Conservation (phyloP, 768 basidiomycete species). For the Auricularia sp. region DNA sequence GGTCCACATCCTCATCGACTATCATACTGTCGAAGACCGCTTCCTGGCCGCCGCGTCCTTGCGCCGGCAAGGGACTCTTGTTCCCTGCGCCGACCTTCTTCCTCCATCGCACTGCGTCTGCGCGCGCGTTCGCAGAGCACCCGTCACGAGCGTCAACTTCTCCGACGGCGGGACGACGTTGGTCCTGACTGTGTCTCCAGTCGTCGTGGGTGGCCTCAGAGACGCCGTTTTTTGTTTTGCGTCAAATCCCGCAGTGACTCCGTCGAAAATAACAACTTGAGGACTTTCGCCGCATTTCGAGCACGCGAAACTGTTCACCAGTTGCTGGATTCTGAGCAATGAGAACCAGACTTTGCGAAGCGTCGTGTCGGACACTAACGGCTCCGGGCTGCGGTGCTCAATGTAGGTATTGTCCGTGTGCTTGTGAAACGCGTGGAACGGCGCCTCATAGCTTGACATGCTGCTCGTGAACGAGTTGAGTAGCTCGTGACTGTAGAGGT, state of each 20-base stretch:
- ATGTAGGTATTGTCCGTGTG: no score
- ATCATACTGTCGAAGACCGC: neutral
- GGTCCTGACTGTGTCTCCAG: neutral
- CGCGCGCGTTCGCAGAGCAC: neutral
- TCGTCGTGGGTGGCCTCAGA: neutral
- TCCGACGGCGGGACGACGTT: neutral
- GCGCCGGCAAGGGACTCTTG: neutral
- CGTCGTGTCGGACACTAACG: no score
- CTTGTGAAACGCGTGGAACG: no score
- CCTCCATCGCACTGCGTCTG: neutral
- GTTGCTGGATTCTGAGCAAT: no score
- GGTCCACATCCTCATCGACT: neutral
- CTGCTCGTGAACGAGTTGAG: conserved; percentile 12
- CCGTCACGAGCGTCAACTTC: neutral
- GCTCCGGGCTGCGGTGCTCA: no score
- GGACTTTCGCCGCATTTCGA: no score
- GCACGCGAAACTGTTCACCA: no score
- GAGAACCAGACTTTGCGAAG: no score
- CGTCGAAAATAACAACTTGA: no score
- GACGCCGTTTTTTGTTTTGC: neutral
- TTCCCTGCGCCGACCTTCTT: neutral
- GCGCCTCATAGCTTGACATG: conserved; percentile 7
- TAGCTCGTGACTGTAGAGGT: conserved; percentile 13
- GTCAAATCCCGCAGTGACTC: conserved; percentile 7
- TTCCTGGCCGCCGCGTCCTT: neutral